Evolutionary conservation across 2,329 filamentous ascomycete species (phyloP), one percentile per base, ranked within the genome.

Genomic region (Penicillium janthinellum): DNA sequence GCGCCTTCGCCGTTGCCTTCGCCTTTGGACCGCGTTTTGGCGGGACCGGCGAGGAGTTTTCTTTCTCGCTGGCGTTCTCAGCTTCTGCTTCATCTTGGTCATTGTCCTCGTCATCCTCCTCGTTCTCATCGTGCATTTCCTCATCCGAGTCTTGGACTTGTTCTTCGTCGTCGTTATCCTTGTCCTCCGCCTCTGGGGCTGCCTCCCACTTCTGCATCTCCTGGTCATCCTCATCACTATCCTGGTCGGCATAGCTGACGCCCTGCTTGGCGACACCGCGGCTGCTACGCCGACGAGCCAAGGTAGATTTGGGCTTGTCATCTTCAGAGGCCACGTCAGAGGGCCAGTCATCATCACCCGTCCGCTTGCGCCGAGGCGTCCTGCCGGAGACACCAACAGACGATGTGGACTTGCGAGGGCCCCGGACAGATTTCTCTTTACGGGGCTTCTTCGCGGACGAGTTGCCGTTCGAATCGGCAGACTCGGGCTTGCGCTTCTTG

Each of bases 191-290:
- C 12, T 66, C 61, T 20, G 70, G 58, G 15, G 69, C 63, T 60
- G 75, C 61, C 37, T 77, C 69, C 68, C 70, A 73, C 41, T 77
- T 72, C 38, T 75, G 71, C 70, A 80, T 77, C 54, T 80, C 77
- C 42, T 71, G 65, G 51, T 80, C 77, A 20, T 79, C 77, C 38
- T 80, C 78, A 37, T 78, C 77, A 45, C 76, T 80, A 59, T 78
- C 76, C 20, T 73, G 75, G 57, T 82, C 79, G 5, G 71, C 76
- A 60, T 81, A 80, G 60, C 74, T 79, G 61, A 81, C 71, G 14
- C 69, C 69, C 35, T 71, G 67, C 25, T 72, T 73, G 11, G 68
- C 70, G 5, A 69, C 70, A 20, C 71, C 75, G 54, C 76, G 73
- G 58, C 67, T 75, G 63, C 74, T 82, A 61, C 73, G 78, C 54